A percentile compares a stretch with the other conserved stretches of the same genome.
Evolutionary conservation across 257 asterid species (phyloP).

Genomic region (Thymus quinquecostatus): DNA sequence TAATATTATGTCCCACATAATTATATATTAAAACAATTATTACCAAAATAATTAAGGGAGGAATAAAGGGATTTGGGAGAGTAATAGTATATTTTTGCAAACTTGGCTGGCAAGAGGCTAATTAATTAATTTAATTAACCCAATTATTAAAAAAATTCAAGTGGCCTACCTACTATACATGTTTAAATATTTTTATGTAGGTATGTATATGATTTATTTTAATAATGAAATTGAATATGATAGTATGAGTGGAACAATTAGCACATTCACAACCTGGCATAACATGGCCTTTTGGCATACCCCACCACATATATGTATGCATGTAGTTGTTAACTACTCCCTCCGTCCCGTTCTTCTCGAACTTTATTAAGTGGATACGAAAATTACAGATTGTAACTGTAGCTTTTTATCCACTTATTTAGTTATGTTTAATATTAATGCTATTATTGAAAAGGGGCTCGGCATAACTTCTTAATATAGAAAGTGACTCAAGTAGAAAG

Average conservation of each 20-base stretch:
- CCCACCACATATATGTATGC: slow-evolving; percentile 21
- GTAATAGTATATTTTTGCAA: neutral
- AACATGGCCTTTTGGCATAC: slow-evolving; percentile 36
- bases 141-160: slow-evolving; percentile 22
- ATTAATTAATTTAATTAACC: slow-evolving; percentile 8
- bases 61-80: neutral
- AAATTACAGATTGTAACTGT: too few species aligned
- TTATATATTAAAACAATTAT: neutral
- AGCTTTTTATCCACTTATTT: too few species aligned
- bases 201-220: neutral
- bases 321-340: neutral
- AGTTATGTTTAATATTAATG: too few species aligned
- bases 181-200: neutral
- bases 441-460: too few species aligned
- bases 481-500: too few species aligned
- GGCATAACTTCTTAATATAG: too few species aligned
- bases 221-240: slow-evolving; percentile 9
- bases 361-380: too few species aligned
- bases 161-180: slow-evolving; percentile 38
- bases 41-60: neutral
- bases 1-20: too few species aligned
- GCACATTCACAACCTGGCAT: slow-evolving; percentile 45
- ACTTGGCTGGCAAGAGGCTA: slow-evolving; percentile 32
- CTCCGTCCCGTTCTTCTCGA: too few species aligned
- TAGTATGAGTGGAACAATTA: slow-evolving; percentile 14